Base-by-base conservation (phyloP, 2,329 filamentous ascomycete genomes). In the Colletotrichum sp. region DNA sequence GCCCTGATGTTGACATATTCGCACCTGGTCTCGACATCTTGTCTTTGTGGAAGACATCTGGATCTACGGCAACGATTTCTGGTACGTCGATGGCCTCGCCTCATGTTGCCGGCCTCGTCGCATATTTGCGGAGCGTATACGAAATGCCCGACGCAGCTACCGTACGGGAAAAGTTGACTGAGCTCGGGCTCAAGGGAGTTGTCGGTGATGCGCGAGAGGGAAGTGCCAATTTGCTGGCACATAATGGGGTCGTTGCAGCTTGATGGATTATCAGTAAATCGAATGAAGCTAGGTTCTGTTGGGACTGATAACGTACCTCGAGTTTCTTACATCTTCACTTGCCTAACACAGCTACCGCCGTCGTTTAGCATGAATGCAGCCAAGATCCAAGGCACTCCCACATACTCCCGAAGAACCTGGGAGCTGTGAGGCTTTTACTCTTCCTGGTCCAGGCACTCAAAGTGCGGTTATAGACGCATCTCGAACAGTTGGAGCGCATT, bases 381-480 rank as follows among this genome's bases (percentile, higher is more conserved):
- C 43, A 48, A 48, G 43, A 21, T 48, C 43, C 0, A 48, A 48
- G 43, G 1, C 43, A 48, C 43, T 48, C 43, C 43, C 43, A 48
- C 43, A 7, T 8, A 4, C 43, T 21, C 43, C 43, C 43, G 43
- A 48, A 48, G 43, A 48, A 48, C 43, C 43, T 48, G 43, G 43
- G 43, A 48, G 43, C n/a, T 48, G 43, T 48, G 43, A 48, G 43
- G 18, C 43, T 48, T 21, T 48, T 12, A 48, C 43, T 48, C 52
- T 81, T 80, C 55, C 43, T 26, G 13, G 24, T 28, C 3, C 26
- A 28, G 34, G 24, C 61, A 16, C 38, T 8, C 34, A 2, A 43
- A 81, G 81, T 63, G 80, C 78, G 48, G 80, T 81, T 34, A 81
- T 81, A 71, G 71, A 28, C 38, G 61, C 34, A 43, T 24, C 8